These are phyloP conservation scores for Entomortierella parvispora DNA, from an alignment of 192 early-diverging fungal genomes.

Conservation along the genomic window DNA sequence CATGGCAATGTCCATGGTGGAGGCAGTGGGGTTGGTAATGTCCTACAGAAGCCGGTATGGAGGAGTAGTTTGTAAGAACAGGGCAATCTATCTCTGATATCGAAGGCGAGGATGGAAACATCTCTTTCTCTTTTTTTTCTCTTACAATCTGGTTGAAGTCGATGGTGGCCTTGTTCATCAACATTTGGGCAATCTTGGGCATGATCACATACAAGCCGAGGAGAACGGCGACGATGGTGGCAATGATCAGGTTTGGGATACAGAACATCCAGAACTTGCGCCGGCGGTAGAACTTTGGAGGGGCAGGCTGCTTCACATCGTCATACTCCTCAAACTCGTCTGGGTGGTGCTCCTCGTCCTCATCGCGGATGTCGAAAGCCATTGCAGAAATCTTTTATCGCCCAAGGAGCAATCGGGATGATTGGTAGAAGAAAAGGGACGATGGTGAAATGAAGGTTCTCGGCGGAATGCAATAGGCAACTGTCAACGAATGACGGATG, in stretches of 20 bases:
- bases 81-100: background rate
- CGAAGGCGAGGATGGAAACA: background rate
- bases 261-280: slow-evolving; percentile 56
- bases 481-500: too few relatives aligned
- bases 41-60: background rate
- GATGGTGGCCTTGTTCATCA: slow-evolving; percentile 5
- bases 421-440: too few relatives aligned
- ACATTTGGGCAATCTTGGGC: slow-evolving; percentile 52
- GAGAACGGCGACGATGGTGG: slow-evolving; percentile 44
- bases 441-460: too few relatives aligned
- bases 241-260: slow-evolving; percentile 31
- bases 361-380: background rate
- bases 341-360: background rate
- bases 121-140: too few relatives aligned
- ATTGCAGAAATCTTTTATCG: too few relatives aligned
- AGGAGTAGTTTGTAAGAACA: too few relatives aligned
- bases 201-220: slow-evolving; percentile 54
- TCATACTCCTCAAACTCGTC: slow-evolving; percentile 4
- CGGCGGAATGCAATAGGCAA: too few relatives aligned
- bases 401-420: too few relatives aligned
- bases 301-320: slow-evolving; percentile 12
- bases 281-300: slow-evolving; percentile 48
- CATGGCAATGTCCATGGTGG: slow-evolving; percentile 3
- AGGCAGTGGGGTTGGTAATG: slow-evolving; percentile 11
- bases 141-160: background rate